phyloP scores from a whole-genome alignment of 306 rosid species.

The Luffa aegyptiaca region DNA sequence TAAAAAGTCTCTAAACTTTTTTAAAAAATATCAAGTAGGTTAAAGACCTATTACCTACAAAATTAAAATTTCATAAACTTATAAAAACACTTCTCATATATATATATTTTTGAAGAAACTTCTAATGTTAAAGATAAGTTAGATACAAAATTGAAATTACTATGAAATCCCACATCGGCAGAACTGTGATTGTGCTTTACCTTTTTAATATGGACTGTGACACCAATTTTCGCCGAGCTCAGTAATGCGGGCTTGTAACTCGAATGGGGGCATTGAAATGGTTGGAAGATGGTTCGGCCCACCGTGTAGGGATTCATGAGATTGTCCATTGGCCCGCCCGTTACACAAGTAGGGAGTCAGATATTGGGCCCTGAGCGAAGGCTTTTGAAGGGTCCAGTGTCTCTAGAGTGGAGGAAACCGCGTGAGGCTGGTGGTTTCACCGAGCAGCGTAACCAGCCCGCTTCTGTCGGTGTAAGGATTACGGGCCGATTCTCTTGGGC shows the following conservation, averaged over 20 bases:
- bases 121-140: no score
- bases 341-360: neutral
- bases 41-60: neutral
- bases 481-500: neutral
- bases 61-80: no score
- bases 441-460: slow-evolving; percentile 22
- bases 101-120: no score
- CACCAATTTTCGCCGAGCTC: neutral
- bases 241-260: slow-evolving; percentile 7
- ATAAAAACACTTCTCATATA: no score
- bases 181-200: no score
- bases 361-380: neutral
- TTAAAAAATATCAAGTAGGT: no score
- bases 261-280: neutral
- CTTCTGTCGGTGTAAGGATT: slow-evolving; percentile 18
- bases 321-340: neutral
- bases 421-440: slow-evolving; percentile 29
- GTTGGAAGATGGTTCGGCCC: neutral
- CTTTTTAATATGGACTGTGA: neutral
- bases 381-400: neutral
- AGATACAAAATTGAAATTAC: no score
- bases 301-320: neutral
- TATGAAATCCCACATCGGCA: neutral
- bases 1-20: no score
- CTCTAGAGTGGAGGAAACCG: slow-evolving; percentile 6